These are phyloP conservation scores for Pichia sp. DNA, from an alignment of 1,139 yeast genomes.

Conservation along the genomic window DNA sequence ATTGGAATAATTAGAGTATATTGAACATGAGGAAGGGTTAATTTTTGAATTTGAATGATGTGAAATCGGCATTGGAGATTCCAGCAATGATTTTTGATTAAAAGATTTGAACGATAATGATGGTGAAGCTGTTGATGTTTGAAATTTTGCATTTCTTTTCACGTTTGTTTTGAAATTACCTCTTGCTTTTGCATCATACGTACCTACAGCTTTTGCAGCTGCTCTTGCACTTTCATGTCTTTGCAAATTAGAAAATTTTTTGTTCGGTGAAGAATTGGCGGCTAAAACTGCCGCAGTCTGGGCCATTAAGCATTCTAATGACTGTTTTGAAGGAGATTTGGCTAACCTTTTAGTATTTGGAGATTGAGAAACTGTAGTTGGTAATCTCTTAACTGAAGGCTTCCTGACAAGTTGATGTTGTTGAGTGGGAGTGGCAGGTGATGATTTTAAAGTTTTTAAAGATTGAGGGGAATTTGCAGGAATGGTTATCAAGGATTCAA, in stretches of 20 bases:
- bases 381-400: slow-evolving; percentile 9
- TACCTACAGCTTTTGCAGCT: slow-evolving; percentile 13
- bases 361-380: slow-evolving; percentile 1
- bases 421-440: neutral
- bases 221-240: slow-evolving; percentile 12
- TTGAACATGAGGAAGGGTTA: slow-evolving; percentile 9
- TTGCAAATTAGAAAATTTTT: neutral
- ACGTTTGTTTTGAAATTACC: neutral
- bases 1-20: slow-evolving; percentile 3
- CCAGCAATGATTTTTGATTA: neutral
- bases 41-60: neutral
- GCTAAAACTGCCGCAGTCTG: slow-evolving; percentile 14
- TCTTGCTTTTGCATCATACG: neutral
- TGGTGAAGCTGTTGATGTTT: slow-evolving; percentile 1
- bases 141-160: neutral
- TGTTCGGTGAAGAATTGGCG: neutral
- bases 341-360: slow-evolving; percentile 6
- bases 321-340: neutral
- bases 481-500: slow-evolving; percentile 1
- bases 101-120: neutral
- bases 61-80: too few relatives aligned
- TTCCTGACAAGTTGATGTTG: slow-evolving; percentile 1
- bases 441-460: neutral
- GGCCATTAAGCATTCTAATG: slow-evolving; percentile 5
- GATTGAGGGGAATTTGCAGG: neutral